These are phyloP conservation scores for Simmondsia chinensis DNA, from an alignment of 148 eudicot genomes.

Conservation along the genomic window DNA sequence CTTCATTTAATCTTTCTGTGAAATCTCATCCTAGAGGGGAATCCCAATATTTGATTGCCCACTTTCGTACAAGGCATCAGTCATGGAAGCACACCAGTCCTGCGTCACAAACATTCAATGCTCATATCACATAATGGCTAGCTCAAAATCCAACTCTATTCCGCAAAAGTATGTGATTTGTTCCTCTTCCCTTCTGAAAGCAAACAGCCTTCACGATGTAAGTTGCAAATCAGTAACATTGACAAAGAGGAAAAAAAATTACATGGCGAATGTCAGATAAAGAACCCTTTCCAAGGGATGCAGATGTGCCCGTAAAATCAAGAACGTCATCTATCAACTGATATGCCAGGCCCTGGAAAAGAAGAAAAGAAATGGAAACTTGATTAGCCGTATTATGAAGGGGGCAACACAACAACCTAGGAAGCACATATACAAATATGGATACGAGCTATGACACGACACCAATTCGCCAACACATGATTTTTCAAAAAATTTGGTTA, in stretches of 20 bases:
- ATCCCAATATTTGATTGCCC: too few species aligned
- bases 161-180: neutral
- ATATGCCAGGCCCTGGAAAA: conserved; percentile 75
- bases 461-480: too few species aligned
- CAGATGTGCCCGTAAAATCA: conserved; percentile 90
- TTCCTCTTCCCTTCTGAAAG: neutral
- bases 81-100: too few species aligned
- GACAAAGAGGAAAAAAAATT: conserved; percentile 9
- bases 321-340: conserved; percentile 89
- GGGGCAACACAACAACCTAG: neutral
- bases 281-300: conserved; percentile 92
- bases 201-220: neutral
- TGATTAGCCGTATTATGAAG: conserved; percentile 5
- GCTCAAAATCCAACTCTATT: too few species aligned
- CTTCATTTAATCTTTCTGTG: too few species aligned
- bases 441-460: too few species aligned
- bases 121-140: too few species aligned
- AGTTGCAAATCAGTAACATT: neutral
- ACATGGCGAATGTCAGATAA: conserved; percentile 92
- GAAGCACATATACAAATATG: too few species aligned
- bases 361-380: conserved; percentile 3
- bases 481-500: too few species aligned
- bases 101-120: too few species aligned
- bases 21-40: too few species aligned
- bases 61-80: too few species aligned